phyloP scores from a whole-genome alignment of 2,329 filamentous ascomycete genomes.

The Aspergillus sp. region DNA sequence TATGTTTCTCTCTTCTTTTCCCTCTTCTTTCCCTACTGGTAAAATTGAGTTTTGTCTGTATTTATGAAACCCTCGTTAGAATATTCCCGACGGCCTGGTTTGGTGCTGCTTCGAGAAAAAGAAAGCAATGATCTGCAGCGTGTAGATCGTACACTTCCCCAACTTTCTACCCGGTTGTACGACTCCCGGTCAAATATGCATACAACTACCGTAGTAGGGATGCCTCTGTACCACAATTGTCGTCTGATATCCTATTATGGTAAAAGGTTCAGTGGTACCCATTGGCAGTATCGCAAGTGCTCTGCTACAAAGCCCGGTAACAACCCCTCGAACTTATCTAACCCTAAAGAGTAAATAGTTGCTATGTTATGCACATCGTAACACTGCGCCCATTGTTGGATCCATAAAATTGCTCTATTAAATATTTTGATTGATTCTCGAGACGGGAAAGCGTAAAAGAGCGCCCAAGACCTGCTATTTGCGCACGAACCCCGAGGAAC shows the following conservation, averaged over 20 bases:
- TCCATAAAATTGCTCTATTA: background rate
- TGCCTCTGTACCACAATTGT: background rate
- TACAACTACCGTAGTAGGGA: background rate
- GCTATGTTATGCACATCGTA: background rate
- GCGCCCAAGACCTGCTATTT: slow-evolving; percentile 20
- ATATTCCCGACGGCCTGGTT: too few relatives aligned
- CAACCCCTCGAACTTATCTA: background rate
- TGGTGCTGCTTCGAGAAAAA: background rate
- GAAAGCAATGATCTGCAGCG: background rate
- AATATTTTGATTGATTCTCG: background rate
- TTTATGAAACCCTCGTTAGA: too few relatives aligned
- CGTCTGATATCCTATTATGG: background rate
- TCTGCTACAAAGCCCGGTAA: too few relatives aligned
- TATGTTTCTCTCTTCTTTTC: background rate
- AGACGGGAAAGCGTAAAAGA: background rate
- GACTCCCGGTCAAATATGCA: background rate
- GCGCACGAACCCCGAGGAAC: slow-evolving; percentile 41
- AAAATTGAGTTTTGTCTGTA: too few relatives aligned
- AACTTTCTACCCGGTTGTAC: background rate
- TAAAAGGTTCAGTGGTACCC: too few relatives aligned
- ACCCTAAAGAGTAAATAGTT: background rate
- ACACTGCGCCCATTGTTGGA: background rate
- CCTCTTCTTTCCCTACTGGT: background rate
- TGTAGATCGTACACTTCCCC: background rate
- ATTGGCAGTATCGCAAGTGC: background rate